Conservation (phyloP, 495 filamentous ascomycete genomes). For the Talaromyces wortmannii region DNA sequence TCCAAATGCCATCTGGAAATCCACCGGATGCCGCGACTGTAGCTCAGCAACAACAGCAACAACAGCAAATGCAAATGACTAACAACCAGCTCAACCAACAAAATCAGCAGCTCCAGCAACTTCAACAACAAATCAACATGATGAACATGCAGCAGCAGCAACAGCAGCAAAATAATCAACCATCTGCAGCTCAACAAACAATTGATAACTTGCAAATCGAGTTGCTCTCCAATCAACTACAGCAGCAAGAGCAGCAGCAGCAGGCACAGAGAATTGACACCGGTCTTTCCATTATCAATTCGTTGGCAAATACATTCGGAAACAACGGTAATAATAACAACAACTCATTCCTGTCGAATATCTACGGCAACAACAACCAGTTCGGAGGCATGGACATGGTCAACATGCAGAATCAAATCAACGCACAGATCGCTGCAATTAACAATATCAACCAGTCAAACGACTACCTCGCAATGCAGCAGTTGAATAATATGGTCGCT, state of each 20-base stretch:
- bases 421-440: background rate
- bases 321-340: background rate
- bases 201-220: background rate
- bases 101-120: background rate
- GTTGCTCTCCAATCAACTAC: background rate
- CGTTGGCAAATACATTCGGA: background rate
- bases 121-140: background rate
- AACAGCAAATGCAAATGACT: background rate
- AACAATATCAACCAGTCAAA: background rate
- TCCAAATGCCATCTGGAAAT: background rate
- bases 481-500: background rate
- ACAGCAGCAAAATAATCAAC: background rate
- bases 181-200: background rate
- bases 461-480: background rate
- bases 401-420: background rate
- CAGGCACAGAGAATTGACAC: background rate
- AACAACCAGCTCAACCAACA: too few relatives aligned
- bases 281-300: background rate
- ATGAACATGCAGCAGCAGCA: background rate
- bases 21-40: background rate
- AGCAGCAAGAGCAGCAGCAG: background rate
- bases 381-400: background rate
- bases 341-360: background rate
- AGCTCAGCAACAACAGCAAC: background rate
- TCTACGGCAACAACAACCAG: background rate